Base-by-base conservation (phyloP, 306 rosid species). In the Fagus crenata region DNA sequence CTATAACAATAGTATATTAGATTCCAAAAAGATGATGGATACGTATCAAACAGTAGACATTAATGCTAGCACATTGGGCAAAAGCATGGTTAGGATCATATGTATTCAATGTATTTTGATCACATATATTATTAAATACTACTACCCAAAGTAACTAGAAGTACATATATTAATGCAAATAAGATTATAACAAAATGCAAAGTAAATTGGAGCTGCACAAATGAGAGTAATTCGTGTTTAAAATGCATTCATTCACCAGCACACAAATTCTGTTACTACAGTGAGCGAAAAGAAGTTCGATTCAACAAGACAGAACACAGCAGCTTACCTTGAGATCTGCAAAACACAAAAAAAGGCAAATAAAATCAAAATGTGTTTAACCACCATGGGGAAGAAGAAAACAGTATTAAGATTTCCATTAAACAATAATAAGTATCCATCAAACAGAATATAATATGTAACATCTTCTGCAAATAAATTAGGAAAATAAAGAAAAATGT, bases 241-340 rank as follows among this genome's bases (percentile, higher is more conserved):
- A 72, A 67, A 67, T 33, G 4, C 28, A 69, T 53, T 76, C 75
- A 58, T 83, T 71, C 83, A 61, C 46, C 75, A 61, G 75, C 80
- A 80, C 71, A 79, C 73, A 72, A 63, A 40, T 67, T 71, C 78
- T 13, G 49, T 37, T 81, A 39, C 72, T 51, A 69, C 43, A 51
- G 68, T 51, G 65, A 78, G 85, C 77, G 61, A 74, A 79, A 65
- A 74, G n/a, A 76, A 78, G 71, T 58, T 79, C 56, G 71, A 72
- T 63, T 79, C 76, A 54, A 55, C 69, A 68, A 83, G 83, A 80
- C 74, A 78, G 83, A 74, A 78, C 61, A 81, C 60, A 76, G 55
- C 78, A 72, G 83, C 85, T 67, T 91, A 94, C 98, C 98, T 94
- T 89, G 98, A 60, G 89, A 90, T 88, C 98, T 94, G 97, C 90